phyloP scores from a whole-genome alignment of 116 monocot genomes.

The Zostera marina region DNA sequence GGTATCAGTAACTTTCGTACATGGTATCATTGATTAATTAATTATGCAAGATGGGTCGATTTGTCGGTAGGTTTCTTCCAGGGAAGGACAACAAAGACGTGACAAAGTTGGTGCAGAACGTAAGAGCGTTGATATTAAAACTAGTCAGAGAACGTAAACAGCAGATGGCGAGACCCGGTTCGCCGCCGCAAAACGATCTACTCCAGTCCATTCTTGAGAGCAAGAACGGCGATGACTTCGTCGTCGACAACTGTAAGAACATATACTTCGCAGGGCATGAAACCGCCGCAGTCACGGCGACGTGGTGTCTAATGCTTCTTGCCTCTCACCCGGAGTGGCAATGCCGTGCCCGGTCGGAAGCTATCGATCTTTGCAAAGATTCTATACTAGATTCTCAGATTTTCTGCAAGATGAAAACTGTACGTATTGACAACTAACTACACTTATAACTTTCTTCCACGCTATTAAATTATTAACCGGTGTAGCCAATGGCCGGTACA shows the following conservation, averaged over 20 bases:
- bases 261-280: slow-evolving; percentile 50
- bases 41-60: too few species aligned
- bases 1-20: too few species aligned
- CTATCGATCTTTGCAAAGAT: slow-evolving; percentile 13
- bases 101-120: slow-evolving; percentile 26
- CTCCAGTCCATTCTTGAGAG: slow-evolving; percentile 11
- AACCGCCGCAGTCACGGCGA: slow-evolving; percentile 21
- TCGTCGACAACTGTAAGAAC: slow-evolving; percentile 33
- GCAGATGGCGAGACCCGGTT: too few species aligned
- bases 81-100: slow-evolving; percentile 23
- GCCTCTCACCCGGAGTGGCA: slow-evolving; percentile 35
- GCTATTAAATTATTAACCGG: too few species aligned
- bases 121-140: slow-evolving; percentile 31
- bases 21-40: neutral
- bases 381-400: slow-evolving; percentile 6
- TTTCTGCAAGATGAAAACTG: slow-evolving; percentile 23
- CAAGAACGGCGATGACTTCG: slow-evolving; percentile 1
- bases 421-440: too few species aligned
- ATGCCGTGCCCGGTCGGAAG: slow-evolving; percentile 18
- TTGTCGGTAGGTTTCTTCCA: slow-evolving; percentile 23
- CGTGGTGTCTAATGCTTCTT: slow-evolving; percentile 49
- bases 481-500: slow-evolving; percentile 3
- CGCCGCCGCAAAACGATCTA: neutral
- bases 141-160: slow-evolving; percentile 18
- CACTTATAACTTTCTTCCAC: too few species aligned